Percentiles rank a stretch among this genome's conserved stretches.
phyloP scores from a whole-genome alignment of 2,329 filamentous ascomycete species.

The Penicillium sp. region DNA sequence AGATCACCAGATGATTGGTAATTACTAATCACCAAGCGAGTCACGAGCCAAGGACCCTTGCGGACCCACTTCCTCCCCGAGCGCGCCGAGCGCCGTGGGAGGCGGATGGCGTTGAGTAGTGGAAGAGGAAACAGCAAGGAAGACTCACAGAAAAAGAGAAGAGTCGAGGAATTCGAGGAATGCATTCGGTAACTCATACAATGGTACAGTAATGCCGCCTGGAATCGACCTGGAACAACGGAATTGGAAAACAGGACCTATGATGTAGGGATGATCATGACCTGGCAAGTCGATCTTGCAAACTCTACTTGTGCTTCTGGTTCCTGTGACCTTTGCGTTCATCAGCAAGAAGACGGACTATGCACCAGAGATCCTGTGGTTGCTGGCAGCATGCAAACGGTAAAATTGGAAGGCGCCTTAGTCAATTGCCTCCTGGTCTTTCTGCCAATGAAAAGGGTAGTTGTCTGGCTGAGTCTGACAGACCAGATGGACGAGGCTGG shows the following conservation, averaged over 20 bases:
- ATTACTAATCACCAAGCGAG: not conserved
- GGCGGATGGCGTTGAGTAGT: not conserved
- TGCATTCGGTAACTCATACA: not conserved
- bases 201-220: no score
- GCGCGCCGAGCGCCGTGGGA: not conserved
- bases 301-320: not conserved
- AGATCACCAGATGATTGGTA: not conserved
- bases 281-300: not conserved
- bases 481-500: not conserved
- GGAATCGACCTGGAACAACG: not conserved
- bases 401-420: not conserved
- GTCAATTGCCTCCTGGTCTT: not conserved
- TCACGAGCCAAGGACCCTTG: slow-evolving; percentile 5
- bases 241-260: not conserved
- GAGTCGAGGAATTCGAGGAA: not conserved
- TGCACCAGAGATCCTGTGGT: not conserved
- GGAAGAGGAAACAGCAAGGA: not conserved
- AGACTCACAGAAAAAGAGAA: not conserved
- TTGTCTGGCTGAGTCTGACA: not conserved
- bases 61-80: slow-evolving; percentile 12
- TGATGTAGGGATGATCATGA: not conserved
- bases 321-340: not conserved
- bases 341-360: not conserved
- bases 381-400: not conserved
- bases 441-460: not conserved